phyloP scores from a whole-genome alignment of 495 filamentous ascomycete genomes.

The Schizothecium vesticola region DNA sequence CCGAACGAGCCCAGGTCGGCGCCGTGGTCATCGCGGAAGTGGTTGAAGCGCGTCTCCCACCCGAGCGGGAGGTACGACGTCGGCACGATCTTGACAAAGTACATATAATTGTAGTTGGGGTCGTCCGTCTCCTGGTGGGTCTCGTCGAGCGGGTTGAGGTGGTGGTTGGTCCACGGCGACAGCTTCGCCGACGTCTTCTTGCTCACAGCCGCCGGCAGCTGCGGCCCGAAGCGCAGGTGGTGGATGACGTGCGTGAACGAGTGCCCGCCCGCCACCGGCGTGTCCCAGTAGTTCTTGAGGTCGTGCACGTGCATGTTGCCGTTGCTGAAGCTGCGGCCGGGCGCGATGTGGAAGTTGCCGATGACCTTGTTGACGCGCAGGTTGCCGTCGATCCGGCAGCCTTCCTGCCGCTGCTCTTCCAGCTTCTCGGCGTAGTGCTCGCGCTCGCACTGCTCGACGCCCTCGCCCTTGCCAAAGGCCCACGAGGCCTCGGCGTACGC shows the following conservation, averaged over 20 bases:
- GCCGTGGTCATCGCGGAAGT: conserved; percentile 34
- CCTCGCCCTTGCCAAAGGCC: conserved; percentile 88
- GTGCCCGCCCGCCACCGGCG: conserved; percentile 58
- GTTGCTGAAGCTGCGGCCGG: conserved; percentile 87
- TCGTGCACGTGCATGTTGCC: conserved; percentile 97
- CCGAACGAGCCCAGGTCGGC: conserved; percentile 60
- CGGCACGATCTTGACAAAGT: conserved; percentile 96
- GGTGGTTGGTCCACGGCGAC: conserved; percentile 77
- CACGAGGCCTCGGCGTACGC: conserved; percentile 84
- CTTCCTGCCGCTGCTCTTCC: conserved; percentile 80
- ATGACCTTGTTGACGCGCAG: conserved; percentile 96
- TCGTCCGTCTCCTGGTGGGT: conserved; percentile 73
- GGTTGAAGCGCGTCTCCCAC: conserved; percentile 47
- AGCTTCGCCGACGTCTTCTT: conserved; percentile 52
- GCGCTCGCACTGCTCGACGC: conserved; percentile 90
- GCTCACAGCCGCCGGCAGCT: conserved; percentile 71
- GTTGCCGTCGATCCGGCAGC: conserved; percentile 89
- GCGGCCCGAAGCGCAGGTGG: conserved; percentile 84
- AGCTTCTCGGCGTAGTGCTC: conserved; percentile 89
- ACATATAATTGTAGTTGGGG: conserved; percentile 92
- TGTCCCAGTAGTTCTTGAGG: conserved; percentile 83
- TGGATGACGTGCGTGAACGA: conserved; percentile 91
- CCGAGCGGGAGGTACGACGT: conserved; percentile 91
- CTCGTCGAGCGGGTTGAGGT: conserved; percentile 85
- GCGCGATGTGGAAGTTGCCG: conserved; percentile 98